These are phyloP conservation scores for Podila epicladia DNA, from an alignment of 192 early-diverging fungal genomes.

Conservation along the genomic window DNA sequence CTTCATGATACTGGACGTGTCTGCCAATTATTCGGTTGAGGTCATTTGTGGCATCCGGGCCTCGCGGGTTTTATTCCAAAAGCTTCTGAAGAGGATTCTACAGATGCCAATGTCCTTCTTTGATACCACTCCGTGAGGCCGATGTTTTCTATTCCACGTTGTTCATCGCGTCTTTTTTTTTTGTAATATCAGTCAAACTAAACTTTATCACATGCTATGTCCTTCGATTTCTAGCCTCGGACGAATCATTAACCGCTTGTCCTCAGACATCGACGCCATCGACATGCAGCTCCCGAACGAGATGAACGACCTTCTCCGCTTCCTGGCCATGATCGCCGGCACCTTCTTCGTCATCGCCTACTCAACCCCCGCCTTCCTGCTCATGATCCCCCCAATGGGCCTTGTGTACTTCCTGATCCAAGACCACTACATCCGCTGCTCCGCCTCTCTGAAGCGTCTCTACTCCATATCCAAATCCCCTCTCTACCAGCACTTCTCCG, in stretches of 20 bases:
- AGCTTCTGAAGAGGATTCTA: background rate
- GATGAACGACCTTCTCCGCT: conserved; percentile 51
- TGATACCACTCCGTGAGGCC: background rate
- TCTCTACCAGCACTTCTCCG: conserved; percentile 74
- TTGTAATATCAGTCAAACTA: background rate
- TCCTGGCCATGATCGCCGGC: conserved; percentile 17
- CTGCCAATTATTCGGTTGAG: conserved; percentile 3
- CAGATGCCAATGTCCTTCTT: conserved; percentile 1
- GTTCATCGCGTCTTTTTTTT: conserved; percentile 4
- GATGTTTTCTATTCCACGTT: background rate
- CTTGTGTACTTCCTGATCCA: conserved; percentile 58
- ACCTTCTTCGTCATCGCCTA: conserved; percentile 49
- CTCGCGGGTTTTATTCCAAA: background rate
- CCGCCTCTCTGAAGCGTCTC: conserved; percentile 81
- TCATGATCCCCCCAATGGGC: conserved; percentile 58
- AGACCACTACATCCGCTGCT: conserved; percentile 71
- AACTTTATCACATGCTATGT: background rate
- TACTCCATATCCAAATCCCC: conserved; percentile 82
- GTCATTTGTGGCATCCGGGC: conserved; percentile 6
- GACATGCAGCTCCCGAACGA: conserved; percentile 69
- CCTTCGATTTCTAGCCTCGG: conserved; percentile 68
- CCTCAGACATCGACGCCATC: conserved; percentile 83
- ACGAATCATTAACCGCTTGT: conserved; percentile 87
- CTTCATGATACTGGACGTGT: conserved; percentile 13
- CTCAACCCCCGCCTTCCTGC: conserved; percentile 47